These are phyloP conservation scores for Silene uniflora DNA, from an alignment of 148 eudicot species.

Conservation along the genomic window DNA sequence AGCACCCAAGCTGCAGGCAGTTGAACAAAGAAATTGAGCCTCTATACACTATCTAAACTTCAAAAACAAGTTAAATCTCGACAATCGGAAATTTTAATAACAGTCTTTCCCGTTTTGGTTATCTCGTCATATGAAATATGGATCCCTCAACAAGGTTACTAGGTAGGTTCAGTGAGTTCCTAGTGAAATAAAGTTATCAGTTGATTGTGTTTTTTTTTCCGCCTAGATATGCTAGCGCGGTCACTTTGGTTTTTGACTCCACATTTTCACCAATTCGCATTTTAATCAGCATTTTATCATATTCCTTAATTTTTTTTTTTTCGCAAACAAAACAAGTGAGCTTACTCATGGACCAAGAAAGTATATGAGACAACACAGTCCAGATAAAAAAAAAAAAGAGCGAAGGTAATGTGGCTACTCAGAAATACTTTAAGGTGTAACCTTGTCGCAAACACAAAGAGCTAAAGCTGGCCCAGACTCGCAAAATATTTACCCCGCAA, in stretches of 20 bases:
- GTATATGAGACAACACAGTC: too few species aligned
- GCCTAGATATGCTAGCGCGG: not conserved
- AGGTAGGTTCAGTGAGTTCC: not conserved
- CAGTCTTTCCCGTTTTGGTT: not conserved
- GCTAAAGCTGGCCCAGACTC: too few species aligned
- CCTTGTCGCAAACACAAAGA: too few species aligned
- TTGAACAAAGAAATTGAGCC: not conserved
- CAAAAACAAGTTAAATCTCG: not conserved
- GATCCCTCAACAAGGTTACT: not conserved
- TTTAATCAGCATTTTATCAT: not conserved
- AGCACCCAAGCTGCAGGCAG: slow-evolving; percentile 69
- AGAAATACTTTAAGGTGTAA: too few species aligned
- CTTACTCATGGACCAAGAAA: too few species aligned
- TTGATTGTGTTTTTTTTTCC: not conserved
- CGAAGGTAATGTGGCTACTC: too few species aligned
- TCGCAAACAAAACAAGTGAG: not conserved
- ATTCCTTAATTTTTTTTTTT: not conserved
- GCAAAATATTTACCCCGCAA: too few species aligned
- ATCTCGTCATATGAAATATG: not conserved
- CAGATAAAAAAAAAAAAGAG: too few species aligned
- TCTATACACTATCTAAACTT: not conserved
- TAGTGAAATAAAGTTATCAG: not conserved
- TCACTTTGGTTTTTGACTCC: not conserved
- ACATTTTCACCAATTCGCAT: not conserved
- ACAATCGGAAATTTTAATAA: not conserved